Percentiles rank a stretch among this genome's conserved stretches.
phyloP scores from a whole-genome alignment of 371 early-diverging fungal species.

The Homolaphlyctis polyrhiza region DNA sequence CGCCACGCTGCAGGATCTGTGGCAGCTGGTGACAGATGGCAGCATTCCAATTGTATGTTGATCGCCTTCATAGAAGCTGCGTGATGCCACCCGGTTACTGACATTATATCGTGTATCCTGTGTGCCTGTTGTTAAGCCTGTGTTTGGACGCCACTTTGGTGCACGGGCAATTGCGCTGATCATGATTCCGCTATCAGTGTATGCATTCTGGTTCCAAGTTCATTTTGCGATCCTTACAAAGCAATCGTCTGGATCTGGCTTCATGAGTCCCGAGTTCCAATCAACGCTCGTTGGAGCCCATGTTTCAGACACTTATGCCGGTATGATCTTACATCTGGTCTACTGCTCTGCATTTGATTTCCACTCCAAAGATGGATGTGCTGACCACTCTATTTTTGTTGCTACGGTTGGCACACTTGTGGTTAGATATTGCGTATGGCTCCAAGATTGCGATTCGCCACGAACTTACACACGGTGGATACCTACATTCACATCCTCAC shows the following conservation, averaged over 20 bases:
- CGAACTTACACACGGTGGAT: slow-evolving; percentile 67
- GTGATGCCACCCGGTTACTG: not conserved
- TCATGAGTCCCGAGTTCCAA: slow-evolving; percentile 89
- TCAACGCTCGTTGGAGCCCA: slow-evolving; percentile 71
- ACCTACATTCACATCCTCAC: slow-evolving; percentile 76
- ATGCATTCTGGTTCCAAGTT: slow-evolving; percentile 67
- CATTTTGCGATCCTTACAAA: slow-evolving; percentile 61
- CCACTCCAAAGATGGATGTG: too few relatives aligned
- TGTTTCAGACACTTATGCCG: slow-evolving; percentile 27
- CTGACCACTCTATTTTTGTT: not conserved
- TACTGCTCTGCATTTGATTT: too few relatives aligned
- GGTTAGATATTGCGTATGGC: slow-evolving; percentile 61
- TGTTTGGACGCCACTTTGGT: slow-evolving; percentile 37
- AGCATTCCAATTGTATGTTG: slow-evolving; percentile 18
- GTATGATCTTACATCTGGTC: slow-evolving; percentile 11
- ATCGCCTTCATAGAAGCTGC: too few relatives aligned
- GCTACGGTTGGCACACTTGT: not conserved
- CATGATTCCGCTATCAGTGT: slow-evolving; percentile 72
- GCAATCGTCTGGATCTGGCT: slow-evolving; percentile 78
- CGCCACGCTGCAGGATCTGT: slow-evolving; percentile 79
- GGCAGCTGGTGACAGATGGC: slow-evolving; percentile 76
- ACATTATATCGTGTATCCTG: not conserved
- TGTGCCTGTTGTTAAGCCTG: slow-evolving; percentile 25
- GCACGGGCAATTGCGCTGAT: slow-evolving; percentile 66
- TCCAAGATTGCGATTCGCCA: slow-evolving; percentile 79